A percentile compares a stretch with the other conserved stretches of the same genome.
These are phyloP conservation scores for Monosporozyma unispora DNA, from an alignment of 805 yeast genomes.

Conservation along the genomic window DNA sequence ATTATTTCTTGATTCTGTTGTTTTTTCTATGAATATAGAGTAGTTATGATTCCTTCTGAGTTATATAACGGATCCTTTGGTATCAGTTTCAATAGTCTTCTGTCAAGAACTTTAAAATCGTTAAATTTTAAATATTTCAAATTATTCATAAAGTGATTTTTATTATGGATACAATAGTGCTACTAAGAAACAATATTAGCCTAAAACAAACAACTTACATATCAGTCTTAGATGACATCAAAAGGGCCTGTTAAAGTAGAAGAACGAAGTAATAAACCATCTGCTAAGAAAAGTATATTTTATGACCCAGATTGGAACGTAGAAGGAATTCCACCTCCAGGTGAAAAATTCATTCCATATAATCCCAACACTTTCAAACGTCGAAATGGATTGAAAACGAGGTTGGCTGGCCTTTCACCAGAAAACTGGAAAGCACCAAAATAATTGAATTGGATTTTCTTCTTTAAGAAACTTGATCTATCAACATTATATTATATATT, in stretches of 20 bases:
- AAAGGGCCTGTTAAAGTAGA: background rate
- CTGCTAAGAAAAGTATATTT: slow-evolving; percentile 45
- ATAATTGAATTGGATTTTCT: background rate
- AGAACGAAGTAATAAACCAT: slow-evolving; percentile 11
- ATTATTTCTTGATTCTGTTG: no score
- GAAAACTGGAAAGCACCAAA: background rate
- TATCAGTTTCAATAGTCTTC: background rate
- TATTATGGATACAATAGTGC: background rate
- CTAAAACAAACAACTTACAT: slow-evolving; percentile 12
- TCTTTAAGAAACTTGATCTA: background rate
- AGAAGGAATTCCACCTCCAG: slow-evolving; percentile 43
- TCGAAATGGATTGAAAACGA: slow-evolving; percentile 7
- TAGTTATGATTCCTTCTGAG: no score
- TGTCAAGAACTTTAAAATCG: background rate
- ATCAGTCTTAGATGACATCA: background rate
- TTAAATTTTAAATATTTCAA: background rate
- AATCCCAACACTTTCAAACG: slow-evolving; percentile 27
- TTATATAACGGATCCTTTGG: no score
- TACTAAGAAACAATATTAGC: background rate
- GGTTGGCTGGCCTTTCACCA: slow-evolving; percentile 3
- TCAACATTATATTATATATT: background rate
- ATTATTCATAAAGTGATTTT: background rate
- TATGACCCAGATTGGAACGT: slow-evolving; percentile 63
- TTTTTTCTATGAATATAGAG: no score
- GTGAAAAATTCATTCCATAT: slow-evolving; percentile 24